Evolutionary conservation across 2,329 filamentous ascomycete species (phyloP), one percentile per base, ranked within the genome.

Genomic region (Hypoxylon sp.): DNA sequence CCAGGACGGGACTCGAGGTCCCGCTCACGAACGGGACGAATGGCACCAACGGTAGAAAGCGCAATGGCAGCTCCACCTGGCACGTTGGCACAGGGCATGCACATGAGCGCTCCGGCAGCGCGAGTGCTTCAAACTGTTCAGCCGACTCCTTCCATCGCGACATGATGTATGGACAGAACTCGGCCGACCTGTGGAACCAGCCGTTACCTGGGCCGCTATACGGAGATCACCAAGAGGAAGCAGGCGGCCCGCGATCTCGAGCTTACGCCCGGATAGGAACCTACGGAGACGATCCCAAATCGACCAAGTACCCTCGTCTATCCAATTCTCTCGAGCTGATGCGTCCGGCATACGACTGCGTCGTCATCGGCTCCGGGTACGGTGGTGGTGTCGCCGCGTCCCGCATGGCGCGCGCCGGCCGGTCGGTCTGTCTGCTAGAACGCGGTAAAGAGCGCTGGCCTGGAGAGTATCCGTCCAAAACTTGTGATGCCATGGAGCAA

Each of bases 351-450:
- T 91, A 91, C 68, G 89, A 91, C 75, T 85, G 85, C 39, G 82
- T 91, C 10, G 86, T 91, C 28, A 85, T 91, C 59, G 89, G 89
- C 1, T 90, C 87, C 8, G 89, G 89, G 1, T 91, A 91, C 73
- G 89, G 89, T 22, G 88, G 87, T 39, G 85, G 84, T 22, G 85
- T 91, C 19, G 88, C 89, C 2, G 89, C 88, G 0, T 86, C 86
- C 20, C 82, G 88, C 10, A 87, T 90, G 82, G 84, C 88, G 2
- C 82, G 89, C 56, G 84, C 84, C 1, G 84, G 81, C 2, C 81
- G 88, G 71, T 82, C 79, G 1, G 88, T 91, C 1, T 90, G 87
- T 62, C 75, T 91, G 17, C 79, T 91, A 0, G 89, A 91, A 72
- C 79, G 86, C 17, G 89, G 89, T 1, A 79, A 82, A 59, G 89